These are phyloP conservation scores for Ammopiptanthus mongolicus DNA, from an alignment of 306 rosid genomes.

Conservation along the genomic window DNA sequence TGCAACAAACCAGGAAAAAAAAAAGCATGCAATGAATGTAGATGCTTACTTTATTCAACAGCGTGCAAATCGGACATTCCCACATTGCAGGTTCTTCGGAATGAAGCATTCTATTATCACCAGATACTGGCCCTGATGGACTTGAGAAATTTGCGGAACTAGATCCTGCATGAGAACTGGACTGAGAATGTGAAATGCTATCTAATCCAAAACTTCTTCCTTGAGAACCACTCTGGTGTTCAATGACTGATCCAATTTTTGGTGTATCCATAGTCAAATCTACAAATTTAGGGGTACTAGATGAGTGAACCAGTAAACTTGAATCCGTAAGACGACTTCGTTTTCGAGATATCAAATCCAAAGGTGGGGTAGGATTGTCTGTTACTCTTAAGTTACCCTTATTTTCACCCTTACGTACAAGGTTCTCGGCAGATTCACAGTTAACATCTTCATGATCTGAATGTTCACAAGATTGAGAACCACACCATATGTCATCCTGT, in stretches of 20 bases:
- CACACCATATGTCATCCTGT: constrained; percentile 96
- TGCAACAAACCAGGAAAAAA: not conserved
- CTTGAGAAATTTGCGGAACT: constrained; percentile 29
- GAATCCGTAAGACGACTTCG: constrained; percentile 39
- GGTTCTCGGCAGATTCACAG: constrained; percentile 32
- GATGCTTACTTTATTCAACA: constrained; percentile 68
- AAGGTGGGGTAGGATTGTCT: constrained; percentile 14
- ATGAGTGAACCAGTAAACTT: constrained; percentile 21
- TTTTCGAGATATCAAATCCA: constrained; percentile 39
- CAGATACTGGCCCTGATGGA: constrained; percentile 16
- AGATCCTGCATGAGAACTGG: constrained; percentile 28
- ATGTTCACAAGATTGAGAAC: constrained; percentile 55
- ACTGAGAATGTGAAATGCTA: constrained; percentile 22
- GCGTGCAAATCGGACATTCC: constrained; percentile 79
- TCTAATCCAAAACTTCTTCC: constrained; percentile 24
- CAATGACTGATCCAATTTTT: constrained; percentile 8
- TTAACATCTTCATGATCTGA: constrained; percentile 43
- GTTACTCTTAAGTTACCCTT: constrained; percentile 28
- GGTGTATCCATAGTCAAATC: constrained; percentile 33
- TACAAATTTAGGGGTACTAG: constrained; percentile 22
- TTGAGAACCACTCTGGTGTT: constrained; percentile 21
- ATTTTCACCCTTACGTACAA: constrained; percentile 13
- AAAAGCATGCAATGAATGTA: not conserved
- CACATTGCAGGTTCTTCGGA: constrained; percentile 53
- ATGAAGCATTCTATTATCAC: constrained; percentile 15